Percentiles rank a stretch among this genome's conserved stretches.
Evolutionary conservation across 306 rosid genomes (phyloP).

Genomic region (Vigna angularis): DNA sequence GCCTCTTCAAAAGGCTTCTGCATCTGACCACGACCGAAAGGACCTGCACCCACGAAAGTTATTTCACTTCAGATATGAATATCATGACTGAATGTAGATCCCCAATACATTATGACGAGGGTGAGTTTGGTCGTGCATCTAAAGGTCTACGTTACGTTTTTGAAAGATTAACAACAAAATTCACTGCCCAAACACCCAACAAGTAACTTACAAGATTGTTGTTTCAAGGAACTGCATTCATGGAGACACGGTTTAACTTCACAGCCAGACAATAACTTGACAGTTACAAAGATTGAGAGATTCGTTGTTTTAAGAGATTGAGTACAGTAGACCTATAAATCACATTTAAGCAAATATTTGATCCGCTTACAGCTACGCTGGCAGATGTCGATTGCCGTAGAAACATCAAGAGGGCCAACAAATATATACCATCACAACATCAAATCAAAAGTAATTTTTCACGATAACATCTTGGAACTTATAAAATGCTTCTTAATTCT

Average conservation of each 20-base stretch:
- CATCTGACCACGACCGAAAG: slow-evolving; percentile 98
- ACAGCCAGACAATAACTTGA: neutral
- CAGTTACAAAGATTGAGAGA: slow-evolving; percentile 1
- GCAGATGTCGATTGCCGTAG: neutral
- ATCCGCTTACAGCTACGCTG: neutral
- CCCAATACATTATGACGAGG: neutral
- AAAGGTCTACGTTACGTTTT: neutral
- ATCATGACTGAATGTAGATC: slow-evolving; percentile 1
- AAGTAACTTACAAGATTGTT: neutral
- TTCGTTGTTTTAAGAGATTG: slow-evolving; percentile 1
- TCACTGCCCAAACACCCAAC: neutral
- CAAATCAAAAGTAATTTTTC: neutral
- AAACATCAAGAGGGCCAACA: slow-evolving; percentile 13
- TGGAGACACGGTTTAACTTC: slow-evolving; percentile 11
- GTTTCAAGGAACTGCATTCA: slow-evolving; percentile 2
- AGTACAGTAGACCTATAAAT: neutral
- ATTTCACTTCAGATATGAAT: slow-evolving; percentile 7
- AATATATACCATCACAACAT: neutral
- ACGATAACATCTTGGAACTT: neutral
- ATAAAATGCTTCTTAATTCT: neutral
- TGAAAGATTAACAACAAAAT: neutral
- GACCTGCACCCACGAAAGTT: slow-evolving; percentile 63
- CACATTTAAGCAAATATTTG: slow-evolving; percentile 1
- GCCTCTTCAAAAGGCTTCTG: slow-evolving; percentile 98
- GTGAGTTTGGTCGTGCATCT: neutral